phyloP scores from a whole-genome alignment of 2,329 filamentous ascomycete species.

The Colletotrichum tropicicola region DNA sequence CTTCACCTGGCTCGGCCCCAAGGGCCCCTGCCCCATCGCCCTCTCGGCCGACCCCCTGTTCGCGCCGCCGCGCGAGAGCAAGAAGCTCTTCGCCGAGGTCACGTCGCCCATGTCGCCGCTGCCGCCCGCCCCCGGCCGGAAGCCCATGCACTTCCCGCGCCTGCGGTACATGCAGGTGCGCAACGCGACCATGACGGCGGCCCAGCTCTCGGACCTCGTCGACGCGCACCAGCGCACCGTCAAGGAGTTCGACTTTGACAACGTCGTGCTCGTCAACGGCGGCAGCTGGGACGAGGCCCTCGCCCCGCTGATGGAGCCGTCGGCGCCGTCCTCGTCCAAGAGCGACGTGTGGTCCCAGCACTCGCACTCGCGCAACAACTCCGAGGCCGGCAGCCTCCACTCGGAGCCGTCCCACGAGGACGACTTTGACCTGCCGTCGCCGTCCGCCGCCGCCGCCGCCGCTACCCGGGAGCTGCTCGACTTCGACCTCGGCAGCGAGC shows the following conservation, averaged over 20 bases:
- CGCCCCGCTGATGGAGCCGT: constrained; percentile 67
- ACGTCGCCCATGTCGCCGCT: constrained; percentile 72
- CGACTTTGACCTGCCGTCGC: constrained; percentile 47
- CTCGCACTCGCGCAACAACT: constrained; percentile 45
- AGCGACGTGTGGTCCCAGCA: constrained; percentile 52
- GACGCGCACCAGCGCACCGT: constrained; percentile 72
- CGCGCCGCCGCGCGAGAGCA: constrained; percentile 59
- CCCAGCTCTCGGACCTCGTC: constrained; percentile 77
- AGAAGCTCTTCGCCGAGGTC: constrained; percentile 71
- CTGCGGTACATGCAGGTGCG: constrained; percentile 75
- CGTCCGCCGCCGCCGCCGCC: constrained; percentile 64
- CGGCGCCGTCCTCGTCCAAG: constrained; percentile 43
- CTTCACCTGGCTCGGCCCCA: constrained; percentile 80
- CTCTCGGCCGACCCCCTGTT: constrained; percentile 77
- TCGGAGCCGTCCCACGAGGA: constrained; percentile 40
- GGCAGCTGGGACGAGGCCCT: constrained; percentile 86
- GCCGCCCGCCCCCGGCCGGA: constrained; percentile 59
- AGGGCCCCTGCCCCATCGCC: constrained; percentile 78
- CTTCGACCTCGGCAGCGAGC: constrained; percentile 40
- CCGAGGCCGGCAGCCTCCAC: constrained; percentile 38
- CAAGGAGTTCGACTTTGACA: constrained; percentile 82
- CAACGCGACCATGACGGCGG: constrained; percentile 76
- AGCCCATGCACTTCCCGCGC: constrained; percentile 71
- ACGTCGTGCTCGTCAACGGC: constrained; percentile 71
- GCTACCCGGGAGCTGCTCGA: constrained; percentile 59